Base-by-base conservation (phyloP, 1,139 yeast genomes). In the Kazachstania sp. region DNA sequence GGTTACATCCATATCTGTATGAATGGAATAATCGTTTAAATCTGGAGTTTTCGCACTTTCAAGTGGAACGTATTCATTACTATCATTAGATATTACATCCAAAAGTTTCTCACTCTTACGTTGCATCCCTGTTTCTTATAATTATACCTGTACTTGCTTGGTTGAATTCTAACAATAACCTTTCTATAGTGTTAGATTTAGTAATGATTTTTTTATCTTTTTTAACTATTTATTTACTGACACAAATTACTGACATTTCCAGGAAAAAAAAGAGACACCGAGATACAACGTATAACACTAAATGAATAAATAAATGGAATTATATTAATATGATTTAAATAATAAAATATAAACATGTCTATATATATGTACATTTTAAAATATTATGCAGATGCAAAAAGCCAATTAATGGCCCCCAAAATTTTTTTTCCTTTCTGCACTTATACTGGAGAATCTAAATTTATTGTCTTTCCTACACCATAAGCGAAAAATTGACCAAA, bases 401-500 rank as follows among this genome's bases (percentile, higher is more conserved):
- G n/a, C n/a, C n/a, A n/a, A n/a, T 12, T 31, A 28, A 7, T 28
- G 7, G 30, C 34, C 13, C 7, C 34, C 34, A n/a, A 30, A 30
- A 23, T 7, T 2, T 3, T 30, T 8, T 12, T 30, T 4, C 15
- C 15, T 30, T 30, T 13, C 5, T 13, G 6, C 34, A 28, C 11
- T 39, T 40, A 40, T 12, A 40, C 43, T 8, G 37, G 30, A 19
- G 37, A 31, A 6, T 23, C 15, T 12, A 30, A 18, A 13, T 19
- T n/a, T 20, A 23, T n/a, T 18, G 37, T 12, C 16, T 32, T 40
- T 15, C 37, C 37, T 28, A 40, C 39, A 29, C 49, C 47, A 69
- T 90, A 90, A 43, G 83, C 58, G 74, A 88, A 88, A 65, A 92
- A 90, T 68, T 92, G 98, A 41, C 79, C 67, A 60, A 92, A 90